phyloP scores from a whole-genome alignment of 345 rosid species.

The Arabidopsis suecica region DNA sequence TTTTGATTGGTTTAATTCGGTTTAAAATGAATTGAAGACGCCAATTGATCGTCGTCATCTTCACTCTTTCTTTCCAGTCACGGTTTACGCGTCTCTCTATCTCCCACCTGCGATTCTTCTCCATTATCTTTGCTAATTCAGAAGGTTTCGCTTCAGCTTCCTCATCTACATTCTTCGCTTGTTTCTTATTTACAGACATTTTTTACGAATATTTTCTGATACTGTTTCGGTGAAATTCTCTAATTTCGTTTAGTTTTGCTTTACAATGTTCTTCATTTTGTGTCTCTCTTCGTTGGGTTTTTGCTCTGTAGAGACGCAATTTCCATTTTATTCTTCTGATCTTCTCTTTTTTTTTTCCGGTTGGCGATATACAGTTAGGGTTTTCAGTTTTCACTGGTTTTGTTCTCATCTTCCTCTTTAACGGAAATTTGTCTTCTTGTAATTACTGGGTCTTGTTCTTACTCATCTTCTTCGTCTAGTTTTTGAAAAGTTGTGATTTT shows the following conservation, averaged over 20 bases:
- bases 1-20: background rate
- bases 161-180: background rate
- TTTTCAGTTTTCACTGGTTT: background rate
- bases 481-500: background rate
- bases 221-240: background rate
- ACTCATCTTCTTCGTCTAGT: background rate
- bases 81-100: conserved; percentile 8
- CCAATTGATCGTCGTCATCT: background rate
- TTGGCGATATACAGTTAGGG: background rate
- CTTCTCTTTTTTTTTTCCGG: background rate
- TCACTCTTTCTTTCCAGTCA: conserved; percentile 12
- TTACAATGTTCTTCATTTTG: background rate
- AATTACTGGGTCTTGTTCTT: background rate
- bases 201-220: background rate
- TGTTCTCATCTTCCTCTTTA: background rate
- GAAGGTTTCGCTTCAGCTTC: background rate
- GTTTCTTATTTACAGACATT: background rate
- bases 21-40: background rate
- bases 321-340: background rate
- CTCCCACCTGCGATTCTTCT: conserved; percentile 7
- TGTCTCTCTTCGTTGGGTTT: conserved; percentile 2
- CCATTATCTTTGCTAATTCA: conserved; percentile 6
- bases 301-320: background rate
- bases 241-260: background rate
- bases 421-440: background rate